Percentiles rank a stretch among this genome's conserved stretches.
phyloP scores from a whole-genome alignment of 2,329 filamentous ascomycete genomes.

The Fusarium udum region DNA sequence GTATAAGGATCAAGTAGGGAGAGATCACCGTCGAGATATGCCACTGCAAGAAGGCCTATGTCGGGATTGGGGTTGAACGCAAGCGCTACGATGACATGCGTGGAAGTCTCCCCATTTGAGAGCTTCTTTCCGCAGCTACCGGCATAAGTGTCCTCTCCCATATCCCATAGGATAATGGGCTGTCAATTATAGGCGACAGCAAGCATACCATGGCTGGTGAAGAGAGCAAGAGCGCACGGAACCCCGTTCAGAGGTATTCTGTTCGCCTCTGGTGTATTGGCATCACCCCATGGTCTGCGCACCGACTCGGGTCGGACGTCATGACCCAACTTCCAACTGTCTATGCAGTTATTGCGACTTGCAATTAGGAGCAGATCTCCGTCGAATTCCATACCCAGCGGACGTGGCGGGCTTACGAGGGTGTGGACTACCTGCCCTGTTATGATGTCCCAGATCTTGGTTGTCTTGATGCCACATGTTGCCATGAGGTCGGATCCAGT shows the following conservation, averaged over 20 bases:
- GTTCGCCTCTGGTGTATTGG: constrained; percentile 17
- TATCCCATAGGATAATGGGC: constrained; percentile 49
- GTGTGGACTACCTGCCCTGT: constrained; percentile 39
- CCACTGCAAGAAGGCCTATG: constrained; percentile 43
- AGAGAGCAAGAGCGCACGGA: constrained; percentile 43
- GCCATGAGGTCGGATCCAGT: constrained; percentile 43
- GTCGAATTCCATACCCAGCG: constrained; percentile 42
- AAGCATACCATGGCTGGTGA: constrained; percentile 44
- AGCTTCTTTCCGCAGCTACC: constrained; percentile 49
- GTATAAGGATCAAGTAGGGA: constrained; percentile 45
- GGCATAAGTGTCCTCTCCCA: constrained; percentile 44
- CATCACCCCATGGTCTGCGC: constrained; percentile 38
- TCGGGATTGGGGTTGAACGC: constrained; percentile 49
- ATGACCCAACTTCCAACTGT: constrained; percentile 42
- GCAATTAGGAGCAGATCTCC: constrained; percentile 42
- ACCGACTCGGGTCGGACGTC: constrained; percentile 17
- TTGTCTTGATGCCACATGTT: constrained; percentile 43
- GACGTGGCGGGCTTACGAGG: constrained; percentile 38
- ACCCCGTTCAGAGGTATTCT: constrained; percentile 13
- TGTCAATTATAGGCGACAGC: constrained; percentile 46
- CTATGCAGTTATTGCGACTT: constrained; percentile 41
- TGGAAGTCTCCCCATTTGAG: constrained; percentile 44
- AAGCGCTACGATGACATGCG: constrained; percentile 45
- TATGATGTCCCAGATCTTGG: constrained; percentile 47
- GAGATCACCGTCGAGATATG: constrained; percentile 48